These are phyloP conservation scores for Pulveroboletus sp. DNA, from an alignment of 1,284 basidiomycete species.

Conservation along the genomic window DNA sequence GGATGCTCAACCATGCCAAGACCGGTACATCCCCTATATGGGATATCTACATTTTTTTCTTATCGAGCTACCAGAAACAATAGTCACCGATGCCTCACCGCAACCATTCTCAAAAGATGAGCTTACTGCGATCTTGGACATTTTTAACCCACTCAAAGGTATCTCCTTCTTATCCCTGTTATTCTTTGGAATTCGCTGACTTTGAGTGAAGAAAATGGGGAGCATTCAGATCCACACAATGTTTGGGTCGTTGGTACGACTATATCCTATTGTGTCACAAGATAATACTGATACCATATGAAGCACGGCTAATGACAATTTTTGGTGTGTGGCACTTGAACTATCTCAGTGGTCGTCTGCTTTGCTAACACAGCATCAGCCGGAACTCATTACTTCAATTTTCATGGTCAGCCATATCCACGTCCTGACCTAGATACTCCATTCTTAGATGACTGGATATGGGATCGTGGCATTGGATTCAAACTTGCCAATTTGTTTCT, in stretches of 20 bases:
- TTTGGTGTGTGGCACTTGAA: conserved; percentile 9
- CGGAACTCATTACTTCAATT: conserved; percentile 11
- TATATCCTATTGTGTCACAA: no score
- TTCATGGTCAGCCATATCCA: conserved; percentile 12
- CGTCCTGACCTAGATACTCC: conserved; percentile 15
- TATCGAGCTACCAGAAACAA: conserved; percentile 7
- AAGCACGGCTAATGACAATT: conserved; percentile 17
- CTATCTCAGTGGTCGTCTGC: no score
- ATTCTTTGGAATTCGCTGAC: neutral
- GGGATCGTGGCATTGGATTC: conserved; percentile 9
- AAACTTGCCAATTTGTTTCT: conserved; percentile 6
- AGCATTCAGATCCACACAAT: conserved; percentile 2
- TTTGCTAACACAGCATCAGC: no score
- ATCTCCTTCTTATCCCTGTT: neutral
- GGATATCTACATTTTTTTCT: neutral
- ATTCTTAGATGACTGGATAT: conserved; percentile 5
- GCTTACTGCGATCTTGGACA: conserved; percentile 9
- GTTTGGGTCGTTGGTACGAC: conserved; percentile 20
- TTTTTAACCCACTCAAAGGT: conserved; percentile 21
- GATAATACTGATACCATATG: neutral
- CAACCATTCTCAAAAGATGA: conserved; percentile 19
- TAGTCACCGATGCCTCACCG: conserved; percentile 19
- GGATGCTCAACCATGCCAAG: conserved; percentile 18
- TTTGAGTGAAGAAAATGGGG: neutral
- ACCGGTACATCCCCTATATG: conserved; percentile 2